A percentile compares a stretch with the other conserved stretches of the same genome.
These are phyloP conservation scores for Colletotrichum caudatum DNA, from an alignment of 2,329 filamentous ascomycete genomes.

Conservation along the genomic window DNA sequence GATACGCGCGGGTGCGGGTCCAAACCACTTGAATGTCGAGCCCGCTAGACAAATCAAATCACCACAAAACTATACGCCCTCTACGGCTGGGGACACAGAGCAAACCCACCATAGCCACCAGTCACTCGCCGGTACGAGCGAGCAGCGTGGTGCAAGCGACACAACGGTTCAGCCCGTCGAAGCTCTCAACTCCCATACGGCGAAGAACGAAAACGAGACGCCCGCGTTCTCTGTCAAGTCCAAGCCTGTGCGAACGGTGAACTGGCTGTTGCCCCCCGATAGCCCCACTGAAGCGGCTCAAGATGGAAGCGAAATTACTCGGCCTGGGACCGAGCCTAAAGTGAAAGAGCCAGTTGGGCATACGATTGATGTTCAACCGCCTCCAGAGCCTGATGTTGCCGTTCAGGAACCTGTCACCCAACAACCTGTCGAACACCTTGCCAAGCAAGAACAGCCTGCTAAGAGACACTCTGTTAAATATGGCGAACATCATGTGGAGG, in stretches of 20 bases:
- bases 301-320: background rate
- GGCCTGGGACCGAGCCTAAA: background rate
- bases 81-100: conserved; percentile 31
- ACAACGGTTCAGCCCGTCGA: conserved; percentile 45
- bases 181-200: background rate
- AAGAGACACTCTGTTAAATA: background rate
- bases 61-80: conserved; percentile 33
- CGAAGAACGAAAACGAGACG: background rate
- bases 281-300: background rate
- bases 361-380: background rate
- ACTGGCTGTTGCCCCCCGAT: conserved; percentile 34
- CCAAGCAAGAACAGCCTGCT: background rate
- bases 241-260: conserved; percentile 26
- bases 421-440: background rate
- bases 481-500: background rate
- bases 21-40: background rate
- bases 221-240: conserved; percentile 5
- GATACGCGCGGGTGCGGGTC: background rate
- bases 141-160: conserved; percentile 45
- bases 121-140: conserved; percentile 41
- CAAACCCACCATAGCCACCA: conserved; percentile 50
- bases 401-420: background rate
- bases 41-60: background rate
- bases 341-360: background rate
- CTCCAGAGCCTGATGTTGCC: background rate